Evolutionary conservation across 306 rosid genomes (phyloP), one percentile per base, ranked within the genome.

Genomic region (Potentilla sterilis): DNA sequence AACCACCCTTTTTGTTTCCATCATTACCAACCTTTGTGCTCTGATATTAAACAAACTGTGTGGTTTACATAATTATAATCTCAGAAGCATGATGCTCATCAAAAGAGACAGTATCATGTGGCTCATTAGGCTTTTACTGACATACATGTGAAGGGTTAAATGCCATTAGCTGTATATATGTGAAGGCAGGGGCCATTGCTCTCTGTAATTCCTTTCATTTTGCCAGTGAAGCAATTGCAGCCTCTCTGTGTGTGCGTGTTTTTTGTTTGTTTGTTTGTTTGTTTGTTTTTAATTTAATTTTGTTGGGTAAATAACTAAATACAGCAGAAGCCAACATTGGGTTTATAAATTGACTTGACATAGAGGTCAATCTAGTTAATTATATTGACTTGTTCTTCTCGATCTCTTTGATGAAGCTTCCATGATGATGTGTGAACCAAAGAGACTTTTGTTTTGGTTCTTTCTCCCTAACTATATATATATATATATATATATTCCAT

Each of bases 91-190:
- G 24, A 37, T 58, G 3, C 28, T 58, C 0, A 21, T 9, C 3
- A 13, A 61, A 21, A 12, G 18, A 37, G 54, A 58, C 57, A 58
- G n/a, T 11, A 57, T 59, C 69, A 73, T 40, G 52, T 73, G 76
- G 18, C 16, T 35, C 67, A 57, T 55, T 72, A 57, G 76, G 67
- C 52, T 15, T 71, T 73, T 59, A 55, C 67, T 55, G 76, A 72
- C 42, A 72, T 55, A 41, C 76, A 73, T 55, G 76, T 73, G 76
- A 72, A 72, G 40, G 67, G 76, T 57, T 73, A 57, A 73, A 73
- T 73, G 24, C 9, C 28, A 13, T 70, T 69, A 43, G 46, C 66
- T 13, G 40, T 40, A 11, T 13, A 24, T 40, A 11, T 22, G 4
- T n/a, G 35, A 70, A 34, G 40, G 40, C 40, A 37, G 38, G 38